These are phyloP conservation scores for Rhododendron vialii DNA, from an alignment of 148 eudicot genomes.

Conservation along the genomic window DNA sequence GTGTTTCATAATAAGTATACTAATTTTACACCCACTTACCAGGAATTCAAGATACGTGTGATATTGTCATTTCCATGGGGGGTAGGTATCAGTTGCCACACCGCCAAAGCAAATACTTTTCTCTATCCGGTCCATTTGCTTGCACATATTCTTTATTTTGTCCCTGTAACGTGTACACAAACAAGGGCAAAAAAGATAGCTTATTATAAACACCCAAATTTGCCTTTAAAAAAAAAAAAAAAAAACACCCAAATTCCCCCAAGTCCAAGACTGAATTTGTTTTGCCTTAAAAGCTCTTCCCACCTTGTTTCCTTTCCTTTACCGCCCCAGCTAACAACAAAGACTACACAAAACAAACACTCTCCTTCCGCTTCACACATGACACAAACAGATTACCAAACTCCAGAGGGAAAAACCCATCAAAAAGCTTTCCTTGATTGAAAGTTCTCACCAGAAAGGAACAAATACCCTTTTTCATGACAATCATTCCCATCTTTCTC, in stretches of 20 bases:
- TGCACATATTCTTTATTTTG: background rate
- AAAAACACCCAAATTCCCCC: background rate
- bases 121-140: background rate
- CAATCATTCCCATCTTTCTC: background rate
- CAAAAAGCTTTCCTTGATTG: background rate
- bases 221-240: no score
- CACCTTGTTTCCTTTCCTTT: background rate
- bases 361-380: background rate
- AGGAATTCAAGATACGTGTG: background rate
- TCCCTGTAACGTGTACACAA: background rate
- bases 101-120: background rate
- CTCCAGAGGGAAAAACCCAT: background rate
- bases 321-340: background rate
- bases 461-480: background rate
- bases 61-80: background rate
- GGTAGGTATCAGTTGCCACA: background rate
- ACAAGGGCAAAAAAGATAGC: background rate
- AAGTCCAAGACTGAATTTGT: background rate
- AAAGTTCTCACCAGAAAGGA: no score
- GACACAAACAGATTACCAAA: constrained; percentile 3
- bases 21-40: background rate
- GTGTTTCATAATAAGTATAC: background rate
- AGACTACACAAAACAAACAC: no score
- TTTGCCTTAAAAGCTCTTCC: background rate
- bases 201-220: background rate